Conservation (phyloP, 768 basidiomycete genomes). For the Vararia minispora region DNA sequence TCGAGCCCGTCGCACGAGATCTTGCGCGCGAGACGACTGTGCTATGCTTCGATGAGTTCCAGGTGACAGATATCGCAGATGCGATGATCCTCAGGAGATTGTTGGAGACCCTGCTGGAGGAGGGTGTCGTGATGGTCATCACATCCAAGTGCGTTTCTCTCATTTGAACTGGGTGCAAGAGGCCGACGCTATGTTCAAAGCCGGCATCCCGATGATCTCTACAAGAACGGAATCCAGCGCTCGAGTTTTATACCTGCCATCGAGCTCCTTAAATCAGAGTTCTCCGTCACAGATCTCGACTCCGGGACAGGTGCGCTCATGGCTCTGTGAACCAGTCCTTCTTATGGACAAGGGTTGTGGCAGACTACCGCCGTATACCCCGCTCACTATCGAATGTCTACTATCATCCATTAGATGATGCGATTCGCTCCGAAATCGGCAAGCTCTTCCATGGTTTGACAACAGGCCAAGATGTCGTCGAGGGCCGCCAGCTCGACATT, state of each 20-base stretch:
- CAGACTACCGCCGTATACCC: conserved; percentile 92
- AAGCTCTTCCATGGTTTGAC: conserved; percentile 78
- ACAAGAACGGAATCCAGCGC: conserved; percentile 97
- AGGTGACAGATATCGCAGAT: conserved; percentile 96
- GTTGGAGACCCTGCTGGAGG: conserved; percentile 73
- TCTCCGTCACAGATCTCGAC: conserved; percentile 85
- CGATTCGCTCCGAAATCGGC: conserved; percentile 57
- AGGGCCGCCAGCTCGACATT: conserved; percentile 57
- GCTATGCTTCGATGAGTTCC: conserved; percentile 97
- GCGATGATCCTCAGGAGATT: conserved; percentile 95
- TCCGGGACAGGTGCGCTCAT: conserved; percentile 73
- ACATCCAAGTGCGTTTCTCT: conserved; percentile 81
- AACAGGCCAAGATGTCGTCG: conserved; percentile 42
- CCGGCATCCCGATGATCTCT: conserved; percentile 93
- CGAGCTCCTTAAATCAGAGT: conserved; percentile 78
- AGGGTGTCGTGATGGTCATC: conserved; percentile 89
- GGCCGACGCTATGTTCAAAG: conserved; percentile 28
- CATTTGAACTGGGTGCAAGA: neutral
- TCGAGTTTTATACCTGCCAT: conserved; percentile 93
- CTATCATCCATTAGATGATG: conserved; percentile 64
- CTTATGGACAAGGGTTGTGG: neutral
- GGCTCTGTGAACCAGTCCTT: neutral
- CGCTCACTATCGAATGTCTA: conserved; percentile 92
- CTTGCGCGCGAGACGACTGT: conserved; percentile 76
- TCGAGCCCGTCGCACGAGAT: conserved; percentile 79